Percentiles rank a stretch among this genome's conserved stretches.
Evolutionary conservation across 371 early-diverging fungal species (phyloP).

Genomic region (Mortierella sp.): DNA sequence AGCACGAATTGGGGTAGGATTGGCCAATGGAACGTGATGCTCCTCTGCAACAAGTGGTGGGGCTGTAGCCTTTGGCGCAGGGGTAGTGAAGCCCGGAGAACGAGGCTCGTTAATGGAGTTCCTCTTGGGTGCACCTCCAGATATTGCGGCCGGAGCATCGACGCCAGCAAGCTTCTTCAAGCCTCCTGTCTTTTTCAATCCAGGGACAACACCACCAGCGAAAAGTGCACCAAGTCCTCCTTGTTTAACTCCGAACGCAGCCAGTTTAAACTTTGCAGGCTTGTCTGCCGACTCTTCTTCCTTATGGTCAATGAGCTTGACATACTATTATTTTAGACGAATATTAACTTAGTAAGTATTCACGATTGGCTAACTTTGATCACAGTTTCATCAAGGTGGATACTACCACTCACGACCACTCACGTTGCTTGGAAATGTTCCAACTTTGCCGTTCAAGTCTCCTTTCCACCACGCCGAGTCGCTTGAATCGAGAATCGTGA

Average conservation of each 20-base stretch:
- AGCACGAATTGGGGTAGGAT: slow-evolving; percentile 26
- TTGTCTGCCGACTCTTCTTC: slow-evolving; percentile 47
- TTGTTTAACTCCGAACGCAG: slow-evolving; percentile 86
- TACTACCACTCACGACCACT: slow-evolving; percentile 52
- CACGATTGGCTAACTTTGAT: neutral
- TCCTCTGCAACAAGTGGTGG: slow-evolving; percentile 26
- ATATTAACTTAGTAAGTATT: neutral
- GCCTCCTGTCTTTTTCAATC: slow-evolving; percentile 46
- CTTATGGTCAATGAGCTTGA: slow-evolving; percentile 59
- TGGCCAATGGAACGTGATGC: slow-evolving; percentile 12
- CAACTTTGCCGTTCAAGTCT: slow-evolving; percentile 75
- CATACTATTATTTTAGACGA: slow-evolving; percentile 49
- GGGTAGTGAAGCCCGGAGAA: slow-evolving; percentile 20
- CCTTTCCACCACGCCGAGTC: slow-evolving; percentile 82
- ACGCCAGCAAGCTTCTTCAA: slow-evolving; percentile 21
- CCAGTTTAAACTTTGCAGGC: slow-evolving; percentile 66
- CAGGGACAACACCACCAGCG: slow-evolving; percentile 71
- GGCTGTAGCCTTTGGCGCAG: slow-evolving; percentile 16
- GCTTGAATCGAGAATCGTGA: slow-evolving; percentile 72
- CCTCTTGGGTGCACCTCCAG: slow-evolving; percentile 21
- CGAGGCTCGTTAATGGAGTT: slow-evolving; percentile 44
- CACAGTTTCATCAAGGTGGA: neutral
- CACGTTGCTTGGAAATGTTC: slow-evolving; percentile 78
- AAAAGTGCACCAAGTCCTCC: slow-evolving; percentile 87
- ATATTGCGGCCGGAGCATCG: neutral